Base-by-base conservation (phyloP, 805 yeast species). In the Candida mattraensis region DNA sequence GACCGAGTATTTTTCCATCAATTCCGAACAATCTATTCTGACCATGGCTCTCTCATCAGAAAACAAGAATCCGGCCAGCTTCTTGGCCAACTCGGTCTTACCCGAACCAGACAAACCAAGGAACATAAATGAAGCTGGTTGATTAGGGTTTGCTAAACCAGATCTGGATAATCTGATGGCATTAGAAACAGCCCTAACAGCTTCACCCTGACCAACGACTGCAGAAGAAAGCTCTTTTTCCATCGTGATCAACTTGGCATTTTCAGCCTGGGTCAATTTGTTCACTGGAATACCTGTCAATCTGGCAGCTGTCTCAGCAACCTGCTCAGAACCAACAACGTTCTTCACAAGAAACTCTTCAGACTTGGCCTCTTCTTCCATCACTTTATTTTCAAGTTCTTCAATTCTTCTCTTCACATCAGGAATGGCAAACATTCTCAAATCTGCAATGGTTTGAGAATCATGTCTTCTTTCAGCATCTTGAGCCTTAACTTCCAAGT, bases 391-490 rank as follows among this genome's bases (percentile, higher is more conserved):
- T 63, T 93, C 99, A 41, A 89, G 70, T 48, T 76, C 78, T 33
- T 64, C 78, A 45, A 93, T 91, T 56, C 80, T 80, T 52, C 76
- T 74, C 63, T 82, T 73, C 40, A 93, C 72, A 54, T 91, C 96
- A 7, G 99, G 99, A 55, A 93, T 93, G 18, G 98, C 99, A 70
- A 87, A 93, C 70, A 89, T 93, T 62, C 96, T 78, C 61, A 93
- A 74, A 64, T 93, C 99, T 14, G 99, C 98, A 35, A 94, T 95
- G 8, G 96, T 75, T 5, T 83, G 91, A 21, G 88, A 87, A 60
- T 93, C 99, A 47, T 86, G 86, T 58, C 97, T 83, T 74, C 99
- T 87, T 62, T 91, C 98, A 16, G 99, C 99, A 64, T 93, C 98
- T 37, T 70, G 74, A 4, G 98, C 98, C 66, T 93, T 93, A 58